These are phyloP conservation scores for Phytophthora fragariae DNA, from an alignment of 352 stramenopile species.

Conservation along the genomic window DNA sequence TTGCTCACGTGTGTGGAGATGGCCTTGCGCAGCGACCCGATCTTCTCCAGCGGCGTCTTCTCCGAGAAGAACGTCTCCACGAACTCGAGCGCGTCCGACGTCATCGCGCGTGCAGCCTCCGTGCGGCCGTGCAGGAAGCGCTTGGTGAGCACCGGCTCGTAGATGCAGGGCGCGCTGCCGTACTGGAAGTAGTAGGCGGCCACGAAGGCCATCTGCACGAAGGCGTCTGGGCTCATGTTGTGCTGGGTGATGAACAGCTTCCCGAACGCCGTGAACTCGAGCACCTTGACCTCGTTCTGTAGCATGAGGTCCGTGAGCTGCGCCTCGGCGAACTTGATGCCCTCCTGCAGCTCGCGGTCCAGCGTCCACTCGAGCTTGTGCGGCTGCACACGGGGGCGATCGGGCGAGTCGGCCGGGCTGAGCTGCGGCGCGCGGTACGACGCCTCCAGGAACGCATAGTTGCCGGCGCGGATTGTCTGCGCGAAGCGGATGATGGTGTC, in stretches of 20 bases:
- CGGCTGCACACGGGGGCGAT: slow-evolving; percentile 71
- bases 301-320: slow-evolving; percentile 95
- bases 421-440: slow-evolving; percentile 77
- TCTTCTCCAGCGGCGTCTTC: slow-evolving; percentile 89
- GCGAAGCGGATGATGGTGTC: slow-evolving; percentile 94
- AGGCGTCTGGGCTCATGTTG: slow-evolving; percentile 95
- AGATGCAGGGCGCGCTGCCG: slow-evolving; percentile 88
- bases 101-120: slow-evolving; percentile 94
- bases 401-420: slow-evolving; percentile 39
- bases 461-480: slow-evolving; percentile 91
- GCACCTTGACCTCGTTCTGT: slow-evolving; percentile 93
- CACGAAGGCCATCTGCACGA: slow-evolving; percentile 96
- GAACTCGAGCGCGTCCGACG: slow-evolving; percentile 88
- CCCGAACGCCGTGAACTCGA: slow-evolving; percentile 94
- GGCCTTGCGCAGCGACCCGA: slow-evolving; percentile 85
- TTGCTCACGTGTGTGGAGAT: slow-evolving; percentile 90
- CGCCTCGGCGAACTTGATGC: slow-evolving; percentile 94
- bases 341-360: slow-evolving; percentile 76
- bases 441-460: slow-evolving; percentile 78
- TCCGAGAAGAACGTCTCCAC: slow-evolving; percentile 90
- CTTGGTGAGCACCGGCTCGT: slow-evolving; percentile 97
- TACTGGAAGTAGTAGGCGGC: slow-evolving; percentile 95
- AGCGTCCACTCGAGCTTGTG: slow-evolving; percentile 94
- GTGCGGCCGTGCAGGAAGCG: slow-evolving; percentile 95
- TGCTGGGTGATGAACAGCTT: slow-evolving; percentile 93